phyloP scores from a whole-genome alignment of 2,329 filamentous ascomycete species.

The Aspergillus sp. region DNA sequence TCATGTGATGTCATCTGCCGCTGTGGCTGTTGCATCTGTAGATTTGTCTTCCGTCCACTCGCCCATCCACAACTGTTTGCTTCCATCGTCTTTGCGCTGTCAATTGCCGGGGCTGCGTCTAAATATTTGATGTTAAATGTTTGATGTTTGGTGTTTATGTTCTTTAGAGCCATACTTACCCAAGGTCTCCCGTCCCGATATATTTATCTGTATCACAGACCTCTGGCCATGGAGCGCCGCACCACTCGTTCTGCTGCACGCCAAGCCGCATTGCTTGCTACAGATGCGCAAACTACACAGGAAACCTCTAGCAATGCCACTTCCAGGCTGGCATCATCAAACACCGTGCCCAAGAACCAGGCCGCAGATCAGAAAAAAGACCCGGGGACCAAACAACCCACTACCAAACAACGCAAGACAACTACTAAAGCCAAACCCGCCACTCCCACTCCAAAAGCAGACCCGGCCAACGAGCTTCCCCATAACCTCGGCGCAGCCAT shows the following conservation, averaged over 20 bases:
- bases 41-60: neutral
- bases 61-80: too few species aligned
- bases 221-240: slow-evolving; percentile 18
- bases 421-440: neutral
- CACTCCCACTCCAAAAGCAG: slow-evolving; percentile 1
- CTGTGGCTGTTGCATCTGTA: neutral
- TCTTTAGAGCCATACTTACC: neutral
- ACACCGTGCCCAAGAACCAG: neutral
- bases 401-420: slow-evolving; percentile 26
- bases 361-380: slow-evolving; percentile 24
- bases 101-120: too few species aligned
- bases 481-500: slow-evolving; percentile 53
- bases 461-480: slow-evolving; percentile 48
- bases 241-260: slow-evolving; percentile 30
- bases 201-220: neutral
- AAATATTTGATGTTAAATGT: neutral
- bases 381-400: slow-evolving; percentile 23
- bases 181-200: neutral
- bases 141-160: neutral
- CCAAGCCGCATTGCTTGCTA: slow-evolving; percentile 19
- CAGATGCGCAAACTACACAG: slow-evolving; percentile 7
- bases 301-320: neutral
- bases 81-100: too few species aligned
- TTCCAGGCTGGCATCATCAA: neutral
- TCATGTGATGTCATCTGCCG: neutral